Evolutionary conservation across 352 stramenopile species (phyloP).

Genomic region (Phytophthora sojae): DNA sequence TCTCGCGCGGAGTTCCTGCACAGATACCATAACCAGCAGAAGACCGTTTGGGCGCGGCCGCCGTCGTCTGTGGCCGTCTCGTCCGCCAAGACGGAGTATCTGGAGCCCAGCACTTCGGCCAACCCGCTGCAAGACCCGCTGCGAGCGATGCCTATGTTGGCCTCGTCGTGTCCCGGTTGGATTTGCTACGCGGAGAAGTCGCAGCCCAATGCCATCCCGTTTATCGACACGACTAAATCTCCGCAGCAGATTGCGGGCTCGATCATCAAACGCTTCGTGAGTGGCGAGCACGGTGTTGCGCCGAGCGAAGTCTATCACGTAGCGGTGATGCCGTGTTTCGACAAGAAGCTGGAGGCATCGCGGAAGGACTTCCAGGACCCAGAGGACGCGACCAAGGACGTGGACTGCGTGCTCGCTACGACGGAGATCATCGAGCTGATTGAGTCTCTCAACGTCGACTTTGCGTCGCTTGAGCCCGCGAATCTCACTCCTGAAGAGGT

Average conservation of each 20-base stretch:
- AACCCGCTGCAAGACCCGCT: slow-evolving; percentile 75
- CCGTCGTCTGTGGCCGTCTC: slow-evolving; percentile 79
- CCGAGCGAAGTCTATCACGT: slow-evolving; percentile 93
- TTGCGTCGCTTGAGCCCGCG: slow-evolving; percentile 67
- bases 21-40: slow-evolving; percentile 82
- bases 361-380: slow-evolving; percentile 89
- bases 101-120: slow-evolving; percentile 56
- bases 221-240: slow-evolving; percentile 96
- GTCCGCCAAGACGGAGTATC: slow-evolving; percentile 71
- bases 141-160: slow-evolving; percentile 91
- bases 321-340: slow-evolving; percentile 98
- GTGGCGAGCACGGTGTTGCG: slow-evolving; percentile 57
- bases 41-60: slow-evolving; percentile 65
- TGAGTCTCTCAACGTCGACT: slow-evolving; percentile 63
- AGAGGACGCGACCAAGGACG: slow-evolving; percentile 78
- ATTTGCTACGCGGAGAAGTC: slow-evolving; percentile 99
- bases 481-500: slow-evolving; percentile 71
- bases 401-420: slow-evolving; percentile 95
- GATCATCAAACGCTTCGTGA: slow-evolving; percentile 82
- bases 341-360: slow-evolving; percentile 99
- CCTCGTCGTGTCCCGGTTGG: slow-evolving; percentile 97
- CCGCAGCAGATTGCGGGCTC: slow-evolving; percentile 94
- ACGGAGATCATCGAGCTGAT: slow-evolving; percentile 86
- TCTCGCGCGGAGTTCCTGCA: slow-evolving; percentile 92
- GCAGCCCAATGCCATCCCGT: slow-evolving; percentile 93